Evolutionary conservation across 2,329 filamentous ascomycete genomes (phyloP), one percentile per base, ranked within the genome.

Genomic region (Rhinocladiella similis): DNA sequence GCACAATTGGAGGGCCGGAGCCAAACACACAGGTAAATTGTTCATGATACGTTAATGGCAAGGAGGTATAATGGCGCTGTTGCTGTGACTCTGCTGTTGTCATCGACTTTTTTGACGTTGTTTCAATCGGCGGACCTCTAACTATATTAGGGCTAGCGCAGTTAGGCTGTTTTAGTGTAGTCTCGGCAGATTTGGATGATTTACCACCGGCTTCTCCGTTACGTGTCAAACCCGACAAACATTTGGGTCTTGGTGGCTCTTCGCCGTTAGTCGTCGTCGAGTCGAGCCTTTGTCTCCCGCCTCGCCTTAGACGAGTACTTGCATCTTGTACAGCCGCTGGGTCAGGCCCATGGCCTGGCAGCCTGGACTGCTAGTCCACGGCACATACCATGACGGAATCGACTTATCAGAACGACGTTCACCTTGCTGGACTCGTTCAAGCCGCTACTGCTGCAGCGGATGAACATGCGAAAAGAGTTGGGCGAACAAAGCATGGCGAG

Each of bases 381-480:
- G 19, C 19, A 13, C 6, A 54, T 33, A 33, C 29, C 36, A 64
- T 61, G 60, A 50, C 57, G 41, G 57, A 59, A 20, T 41, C 53
- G 19, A 50, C 39, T 3, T 63, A 65, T 57, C 55, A 60, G 16
- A 63, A 62, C 38, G 74, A 77, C 47, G 74, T 73, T 47, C 75
- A 77, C 51, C 67, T 78, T 13, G 75, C 75, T 3, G 75, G 75
- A 3, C 61, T 78, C 33, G 74, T 78, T 5, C 72, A 77, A 62
- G 75, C 75, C 27, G 75, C 75, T 2, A 77, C 75, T 2, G 75
- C 75, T 1, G 74, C 75, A 29, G 75, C 75, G 10, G 67, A 64
- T n/a, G 62, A 61, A 54, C 67, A 54, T 71, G 69, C 51, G 13
- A 47, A 49, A 12, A 42, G 54, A 16, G 63, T 68, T 3, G 65